phyloP scores from a whole-genome alignment of 2,329 filamentous ascomycete species.

The Grosmannia serpens region DNA sequence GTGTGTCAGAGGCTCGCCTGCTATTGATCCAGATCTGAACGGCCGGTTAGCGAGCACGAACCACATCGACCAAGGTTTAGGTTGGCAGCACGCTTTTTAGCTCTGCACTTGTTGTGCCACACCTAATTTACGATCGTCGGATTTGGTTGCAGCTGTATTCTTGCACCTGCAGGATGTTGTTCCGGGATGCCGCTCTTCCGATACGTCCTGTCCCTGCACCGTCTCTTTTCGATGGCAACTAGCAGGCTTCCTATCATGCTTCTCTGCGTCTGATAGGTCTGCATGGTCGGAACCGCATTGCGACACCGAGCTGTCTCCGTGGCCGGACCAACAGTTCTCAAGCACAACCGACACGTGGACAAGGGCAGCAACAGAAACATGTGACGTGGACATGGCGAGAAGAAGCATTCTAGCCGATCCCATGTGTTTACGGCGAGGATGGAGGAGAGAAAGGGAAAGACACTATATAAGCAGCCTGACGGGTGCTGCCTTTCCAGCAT shows the following conservation, averaged over 20 bases:
- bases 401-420: not conserved
- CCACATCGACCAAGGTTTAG: too few relatives aligned
- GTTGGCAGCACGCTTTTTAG: too few relatives aligned
- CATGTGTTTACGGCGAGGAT: not conserved
- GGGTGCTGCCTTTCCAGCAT: not conserved
- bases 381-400: not conserved
- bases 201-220: not conserved
- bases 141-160: not conserved
- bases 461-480: not conserved
- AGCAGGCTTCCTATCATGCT: not conserved
- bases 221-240: not conserved
- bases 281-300: too few relatives aligned
- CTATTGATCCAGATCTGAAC: not conserved
- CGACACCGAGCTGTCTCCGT: not conserved
- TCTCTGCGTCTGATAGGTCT: not conserved
- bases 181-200: too few relatives aligned
- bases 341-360: not conserved
- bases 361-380: not conserved
- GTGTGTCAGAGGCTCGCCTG: not conserved
- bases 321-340: not conserved
- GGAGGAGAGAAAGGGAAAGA: not conserved
- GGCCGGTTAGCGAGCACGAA: not conserved
- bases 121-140: not conserved
- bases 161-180: not conserved
- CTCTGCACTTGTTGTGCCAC: too few relatives aligned